Base-by-base conservation (phyloP, 2,329 filamentous ascomycete genomes). In the Scytalidium sp. region DNA sequence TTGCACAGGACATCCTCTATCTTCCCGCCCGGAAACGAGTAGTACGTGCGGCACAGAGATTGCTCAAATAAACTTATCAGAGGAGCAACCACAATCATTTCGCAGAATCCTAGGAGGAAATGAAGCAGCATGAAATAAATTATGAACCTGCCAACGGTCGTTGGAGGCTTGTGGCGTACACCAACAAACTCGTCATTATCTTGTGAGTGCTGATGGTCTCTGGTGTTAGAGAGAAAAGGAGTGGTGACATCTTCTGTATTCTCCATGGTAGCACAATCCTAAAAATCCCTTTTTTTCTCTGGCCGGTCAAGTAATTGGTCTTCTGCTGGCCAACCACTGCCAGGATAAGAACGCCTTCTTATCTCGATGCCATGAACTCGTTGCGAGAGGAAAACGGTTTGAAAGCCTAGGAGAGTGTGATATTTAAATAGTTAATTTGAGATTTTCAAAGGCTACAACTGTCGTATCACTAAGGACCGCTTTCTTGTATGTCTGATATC, bases 91-190 rank as follows among this genome's bases (percentile, higher is more conserved):
- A 64, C 42, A 1, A 65, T 55, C 15, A 63, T 62, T 45, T 64
- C 61, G 40, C 55, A 53, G 29, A 65, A 63, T 7, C 57, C 60
- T 32, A 65, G 50, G 15, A 63, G 48, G 41, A 64, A 65, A 51
- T 64, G 60, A n/a, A 65, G 54, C 8, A 54, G 49, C 60, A 64
- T 64, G 50, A 64, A 63, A 19, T 60, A 63, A 9, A 61, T 36
- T 36, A 36, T 36, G 32, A 36, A 36, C 5, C n/a, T n/a, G n/a
- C n/a, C n/a, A n/a, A n/a, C n/a, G 43, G 19, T 10, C 8, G 17
- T 13, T 20, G 4, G 15, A 19, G 17, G 19, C 10, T 19, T 36
- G 25, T 29, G 8, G 32, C 32, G 32, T 6, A n/a, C 17, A 36
- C 17, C 32, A 36, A 15, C 32, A 36, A 15, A 15, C 32, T 36